Conservation (phyloP, 257 asterid genomes). For the Solanum okadae region DNA sequence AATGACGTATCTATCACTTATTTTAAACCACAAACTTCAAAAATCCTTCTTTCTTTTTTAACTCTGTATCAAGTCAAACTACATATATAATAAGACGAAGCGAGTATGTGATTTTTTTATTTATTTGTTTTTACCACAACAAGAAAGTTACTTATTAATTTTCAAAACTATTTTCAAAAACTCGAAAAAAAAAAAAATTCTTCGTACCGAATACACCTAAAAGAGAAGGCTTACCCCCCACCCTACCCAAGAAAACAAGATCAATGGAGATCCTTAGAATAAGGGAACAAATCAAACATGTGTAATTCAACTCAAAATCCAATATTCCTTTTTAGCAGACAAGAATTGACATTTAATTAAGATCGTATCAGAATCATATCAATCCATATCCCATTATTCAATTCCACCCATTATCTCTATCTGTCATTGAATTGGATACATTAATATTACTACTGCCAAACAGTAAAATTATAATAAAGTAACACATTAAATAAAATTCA, state of each 20-base stretch:
- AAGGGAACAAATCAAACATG: conserved; percentile 24
- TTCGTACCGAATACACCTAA: too few species aligned
- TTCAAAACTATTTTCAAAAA: too few species aligned
- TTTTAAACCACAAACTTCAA: too few species aligned
- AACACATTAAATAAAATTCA: not conserved
- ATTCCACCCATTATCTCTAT: conserved; percentile 25
- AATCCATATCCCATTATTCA: conserved; percentile 22
- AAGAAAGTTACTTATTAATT: not conserved
- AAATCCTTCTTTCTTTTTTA: rapidly evolving
- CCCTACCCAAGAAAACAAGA: not conserved
- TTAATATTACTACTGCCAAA: not conserved
- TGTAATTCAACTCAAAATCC: conserved; percentile 24
- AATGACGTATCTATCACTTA: not conserved
- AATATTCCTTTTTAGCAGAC: conserved; percentile 64
- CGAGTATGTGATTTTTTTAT: not conserved
- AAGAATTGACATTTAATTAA: conserved; percentile 44
- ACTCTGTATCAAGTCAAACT: not conserved
- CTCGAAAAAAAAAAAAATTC: too few species aligned
- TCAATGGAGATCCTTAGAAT: not conserved
- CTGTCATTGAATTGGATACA: conserved; percentile 15
- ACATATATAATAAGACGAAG: too few species aligned
- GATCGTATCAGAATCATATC: conserved; percentile 73
- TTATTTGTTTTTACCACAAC: not conserved
- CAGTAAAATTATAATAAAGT: not conserved
- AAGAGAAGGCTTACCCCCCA: not conserved